Conservation (phyloP, 169 alveolate genomes). For the Plasmodium sp. region DNA sequence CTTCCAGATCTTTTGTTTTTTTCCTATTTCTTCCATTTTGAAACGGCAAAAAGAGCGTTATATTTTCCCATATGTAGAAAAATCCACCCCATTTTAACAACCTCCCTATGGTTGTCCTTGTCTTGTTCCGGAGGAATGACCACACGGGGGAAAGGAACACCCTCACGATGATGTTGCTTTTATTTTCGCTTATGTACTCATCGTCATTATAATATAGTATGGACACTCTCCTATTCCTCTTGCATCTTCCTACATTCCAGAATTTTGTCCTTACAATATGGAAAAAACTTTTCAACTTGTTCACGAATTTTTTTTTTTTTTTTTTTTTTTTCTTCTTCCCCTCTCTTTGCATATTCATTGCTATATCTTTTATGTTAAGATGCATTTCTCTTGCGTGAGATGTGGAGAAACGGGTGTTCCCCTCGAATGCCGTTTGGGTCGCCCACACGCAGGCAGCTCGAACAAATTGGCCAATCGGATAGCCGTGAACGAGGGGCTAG, state of each 20-base stretch:
- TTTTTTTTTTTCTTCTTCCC: not conserved
- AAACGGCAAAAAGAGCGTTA: not conserved
- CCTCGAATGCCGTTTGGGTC: not conserved
- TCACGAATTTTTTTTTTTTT: not conserved
- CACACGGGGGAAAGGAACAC: constrained; percentile 14
- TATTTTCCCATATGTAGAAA: not conserved
- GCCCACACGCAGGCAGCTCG: not conserved
- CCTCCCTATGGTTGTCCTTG: not conserved
- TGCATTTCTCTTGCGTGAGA: not conserved
- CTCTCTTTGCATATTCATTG: not conserved
- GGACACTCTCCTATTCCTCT: not conserved
- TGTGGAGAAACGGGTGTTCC: not conserved
- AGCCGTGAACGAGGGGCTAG: not conserved
- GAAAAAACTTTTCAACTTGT: not conserved
- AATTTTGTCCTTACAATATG: not conserved
- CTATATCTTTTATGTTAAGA: not conserved
- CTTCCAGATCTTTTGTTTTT: not conserved
- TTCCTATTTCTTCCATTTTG: not conserved
- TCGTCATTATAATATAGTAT: constrained; percentile 12
- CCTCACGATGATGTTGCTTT: not conserved
- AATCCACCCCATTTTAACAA: not conserved
- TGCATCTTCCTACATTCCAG: not conserved
- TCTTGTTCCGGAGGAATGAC: not conserved
- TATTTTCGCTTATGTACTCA: not conserved
- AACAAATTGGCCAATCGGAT: not conserved